phyloP scores from a whole-genome alignment of 1,284 basidiomycete species.

The Ganoderma lucidum region DNA sequence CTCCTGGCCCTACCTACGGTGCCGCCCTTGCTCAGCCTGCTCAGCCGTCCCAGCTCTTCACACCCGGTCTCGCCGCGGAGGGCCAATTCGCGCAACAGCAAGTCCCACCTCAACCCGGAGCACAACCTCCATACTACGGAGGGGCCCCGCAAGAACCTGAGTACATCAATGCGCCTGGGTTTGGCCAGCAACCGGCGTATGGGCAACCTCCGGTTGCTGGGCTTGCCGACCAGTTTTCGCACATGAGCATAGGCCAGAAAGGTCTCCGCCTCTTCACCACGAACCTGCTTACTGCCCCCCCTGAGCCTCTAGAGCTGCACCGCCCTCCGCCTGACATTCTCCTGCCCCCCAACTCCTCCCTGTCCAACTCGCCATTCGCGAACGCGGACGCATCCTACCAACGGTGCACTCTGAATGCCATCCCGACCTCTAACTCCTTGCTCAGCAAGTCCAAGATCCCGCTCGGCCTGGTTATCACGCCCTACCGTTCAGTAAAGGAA shows the following conservation, averaged over 20 bases:
- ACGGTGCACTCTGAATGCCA: slow-evolving; percentile 90
- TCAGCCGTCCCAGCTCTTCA: slow-evolving; percentile 78
- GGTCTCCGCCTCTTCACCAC: slow-evolving; percentile 81
- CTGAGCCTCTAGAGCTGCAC: slow-evolving; percentile 87
- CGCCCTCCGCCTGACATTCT: slow-evolving; percentile 89
- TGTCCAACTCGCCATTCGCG: slow-evolving; percentile 83
- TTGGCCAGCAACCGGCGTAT: slow-evolving; percentile 60
- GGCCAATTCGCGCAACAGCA: slow-evolving; percentile 70
- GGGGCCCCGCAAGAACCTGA: slow-evolving; percentile 53
- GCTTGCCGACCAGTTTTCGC: slow-evolving; percentile 85
- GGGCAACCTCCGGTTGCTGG: slow-evolving; percentile 64
- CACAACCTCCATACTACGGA: slow-evolving; percentile 57
- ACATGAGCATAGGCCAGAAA: slow-evolving; percentile 86
- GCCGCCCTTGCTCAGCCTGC: slow-evolving; percentile 50
- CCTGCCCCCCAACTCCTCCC: slow-evolving; percentile 83
- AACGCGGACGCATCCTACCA: slow-evolving; percentile 95
- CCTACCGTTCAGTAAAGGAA: slow-evolving; percentile 77
- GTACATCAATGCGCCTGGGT: slow-evolving; percentile 62
- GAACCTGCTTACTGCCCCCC: slow-evolving; percentile 90
- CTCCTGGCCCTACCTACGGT: slow-evolving; percentile 51
- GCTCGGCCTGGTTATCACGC: slow-evolving; percentile 90
- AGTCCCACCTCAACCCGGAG: slow-evolving; percentile 46
- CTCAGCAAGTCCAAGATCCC: slow-evolving; percentile 95
- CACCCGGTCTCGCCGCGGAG: slow-evolving; percentile 79
- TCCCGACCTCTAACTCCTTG: slow-evolving; percentile 93